Evolutionary conservation across 768 basidiomycete genomes (phyloP).

Genomic region (Suillus subluteus): DNA sequence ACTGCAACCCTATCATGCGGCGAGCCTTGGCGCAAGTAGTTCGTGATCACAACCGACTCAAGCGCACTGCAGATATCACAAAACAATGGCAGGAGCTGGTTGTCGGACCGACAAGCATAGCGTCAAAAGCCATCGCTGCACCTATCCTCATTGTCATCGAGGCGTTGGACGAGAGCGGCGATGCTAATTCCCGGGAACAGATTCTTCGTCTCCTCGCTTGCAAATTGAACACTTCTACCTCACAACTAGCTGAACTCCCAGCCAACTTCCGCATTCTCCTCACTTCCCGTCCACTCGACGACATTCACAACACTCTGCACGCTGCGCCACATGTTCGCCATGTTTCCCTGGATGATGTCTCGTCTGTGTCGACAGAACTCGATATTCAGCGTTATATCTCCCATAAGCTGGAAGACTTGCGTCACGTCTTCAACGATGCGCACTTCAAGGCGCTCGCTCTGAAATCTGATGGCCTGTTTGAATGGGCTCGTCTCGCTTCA

Average conservation of each 20-base stretch:
- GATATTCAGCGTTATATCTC: slow-evolving; percentile 13
- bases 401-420: not conserved
- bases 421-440: not conserved
- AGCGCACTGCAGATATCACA: not conserved
- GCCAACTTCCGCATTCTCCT: slow-evolving; percentile 20
- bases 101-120: slow-evolving; percentile 14
- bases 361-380: not conserved
- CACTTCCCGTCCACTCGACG: slow-evolving; percentile 16
- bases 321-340: not conserved
- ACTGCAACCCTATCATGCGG: slow-evolving; percentile 9
- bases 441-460: not conserved
- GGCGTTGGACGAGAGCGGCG: slow-evolving; percentile 24
- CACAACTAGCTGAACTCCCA: not conserved
- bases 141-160: slow-evolving; percentile 32
- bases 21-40: not conserved
- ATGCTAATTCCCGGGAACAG: slow-evolving; percentile 2
- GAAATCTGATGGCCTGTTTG: slow-evolving; percentile 13
- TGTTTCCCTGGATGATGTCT: slow-evolving; percentile 1
- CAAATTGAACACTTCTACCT: not conserved
- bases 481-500: slow-evolving; percentile 16
- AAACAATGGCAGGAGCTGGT: slow-evolving; percentile 23
- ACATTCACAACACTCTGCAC: slow-evolving; percentile 16
- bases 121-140: slow-evolving; percentile 11
- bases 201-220: slow-evolving; percentile 19
- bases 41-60: not conserved